Percentiles rank a stretch among this genome's conserved stretches.
Evolutionary conservation across 2,329 filamentous ascomycete species (phyloP).

Genomic region (Thelonectria blattea): DNA sequence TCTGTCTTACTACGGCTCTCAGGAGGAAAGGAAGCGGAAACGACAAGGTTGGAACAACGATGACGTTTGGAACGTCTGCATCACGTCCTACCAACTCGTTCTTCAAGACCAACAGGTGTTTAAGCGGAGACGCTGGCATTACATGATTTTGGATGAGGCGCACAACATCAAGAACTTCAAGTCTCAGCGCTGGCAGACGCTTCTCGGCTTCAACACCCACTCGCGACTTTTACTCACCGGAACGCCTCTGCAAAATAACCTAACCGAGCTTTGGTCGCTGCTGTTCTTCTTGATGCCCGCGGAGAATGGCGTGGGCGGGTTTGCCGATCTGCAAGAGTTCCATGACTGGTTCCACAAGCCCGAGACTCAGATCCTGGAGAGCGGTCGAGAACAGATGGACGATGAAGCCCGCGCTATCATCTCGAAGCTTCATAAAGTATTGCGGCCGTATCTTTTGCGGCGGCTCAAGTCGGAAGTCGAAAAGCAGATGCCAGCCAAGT

Average conservation of each 20-base stretch:
- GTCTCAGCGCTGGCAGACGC: constrained; percentile 93
- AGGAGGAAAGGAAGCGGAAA: constrained; percentile 90
- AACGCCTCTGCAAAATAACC: constrained; percentile 94
- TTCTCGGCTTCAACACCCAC: constrained; percentile 91
- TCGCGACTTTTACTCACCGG: constrained; percentile 88
- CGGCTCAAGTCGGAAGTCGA: constrained; percentile 96
- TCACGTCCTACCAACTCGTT: constrained; percentile 96
- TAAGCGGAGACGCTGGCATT: constrained; percentile 92
- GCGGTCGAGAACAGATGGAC: constrained; percentile 91
- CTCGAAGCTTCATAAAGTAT: constrained; percentile 88
- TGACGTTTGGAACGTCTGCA: constrained; percentile 94
- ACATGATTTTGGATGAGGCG: constrained; percentile 96
- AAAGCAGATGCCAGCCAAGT: constrained; percentile 98
- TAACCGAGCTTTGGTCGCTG: constrained; percentile 95
- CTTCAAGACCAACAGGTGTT: constrained; percentile 94
- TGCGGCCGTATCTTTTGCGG: constrained; percentile 89
- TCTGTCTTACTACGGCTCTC: constrained; percentile 92
- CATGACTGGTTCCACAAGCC: constrained; percentile 95
- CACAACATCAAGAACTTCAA: constrained; percentile 99
- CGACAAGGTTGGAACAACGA: constrained; percentile 93
- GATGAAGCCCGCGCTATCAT: constrained; percentile 93
- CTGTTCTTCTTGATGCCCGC: constrained; percentile 96
- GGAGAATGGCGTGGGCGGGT: constrained; percentile 84
- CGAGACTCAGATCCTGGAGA: constrained; percentile 94
- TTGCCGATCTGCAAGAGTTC: constrained; percentile 94